Conservation (phyloP, 2,329 filamentous ascomycete species). For the Catunica adiposa region DNA sequence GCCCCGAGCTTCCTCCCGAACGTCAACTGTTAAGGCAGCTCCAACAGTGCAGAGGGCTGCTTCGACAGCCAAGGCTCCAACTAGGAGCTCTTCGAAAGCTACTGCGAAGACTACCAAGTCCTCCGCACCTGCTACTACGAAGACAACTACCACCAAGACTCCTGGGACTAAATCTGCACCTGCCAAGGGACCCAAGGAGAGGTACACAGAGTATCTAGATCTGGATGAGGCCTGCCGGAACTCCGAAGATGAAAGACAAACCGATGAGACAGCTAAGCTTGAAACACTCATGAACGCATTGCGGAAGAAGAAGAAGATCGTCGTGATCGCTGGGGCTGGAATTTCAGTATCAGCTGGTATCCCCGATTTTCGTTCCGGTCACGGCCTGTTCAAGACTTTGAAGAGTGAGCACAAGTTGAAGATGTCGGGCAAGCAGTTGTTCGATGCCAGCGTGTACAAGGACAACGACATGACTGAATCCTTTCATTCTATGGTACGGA, state of each 20-base stretch:
- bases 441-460: conserved; percentile 94
- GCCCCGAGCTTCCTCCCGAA: conserved; percentile 18
- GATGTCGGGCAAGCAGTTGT: conserved; percentile 77
- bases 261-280: conserved; percentile 39
- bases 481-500: conserved; percentile 92
- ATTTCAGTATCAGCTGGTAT: conserved; percentile 96
- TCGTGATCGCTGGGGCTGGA: conserved; percentile 87
- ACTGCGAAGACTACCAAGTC: background rate
- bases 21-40: conserved; percentile 39
- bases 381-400: conserved; percentile 73
- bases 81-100: conserved; percentile 1
- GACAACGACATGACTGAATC: conserved; percentile 74
- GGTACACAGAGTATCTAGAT: conserved; percentile 71
- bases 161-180: background rate
- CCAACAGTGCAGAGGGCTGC: conserved; percentile 47
- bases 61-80: background rate
- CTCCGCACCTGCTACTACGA: background rate
- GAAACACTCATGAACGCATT: conserved; percentile 57
- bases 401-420: conserved; percentile 81
- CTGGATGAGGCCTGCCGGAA: conserved; percentile 29
- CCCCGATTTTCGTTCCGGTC: conserved; percentile 86
- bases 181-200: conserved; percentile 30
- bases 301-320: conserved; percentile 85
- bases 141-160: conserved; percentile 1
- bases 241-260: conserved; percentile 31